Base-by-base conservation (phyloP, 768 basidiomycete species). In the Porpolomopsis calyptriformis region DNA sequence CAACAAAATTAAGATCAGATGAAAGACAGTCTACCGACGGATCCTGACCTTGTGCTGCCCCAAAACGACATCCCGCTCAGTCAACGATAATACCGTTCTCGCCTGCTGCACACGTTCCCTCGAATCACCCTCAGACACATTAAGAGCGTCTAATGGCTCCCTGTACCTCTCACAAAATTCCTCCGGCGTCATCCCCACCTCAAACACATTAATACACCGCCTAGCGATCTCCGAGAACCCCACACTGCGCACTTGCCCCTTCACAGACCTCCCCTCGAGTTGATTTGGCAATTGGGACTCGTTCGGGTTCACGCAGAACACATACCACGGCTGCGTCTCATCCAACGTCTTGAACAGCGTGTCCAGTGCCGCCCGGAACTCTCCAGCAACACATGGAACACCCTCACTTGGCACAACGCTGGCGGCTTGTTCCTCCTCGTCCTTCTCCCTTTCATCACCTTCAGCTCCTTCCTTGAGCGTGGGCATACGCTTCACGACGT, bases 211-310 rank as follows among this genome's bases (percentile, higher is more conserved):
- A 25, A 69, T 69, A 46, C 71, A 76, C 39, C 85, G 64, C 57
- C 72, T 76, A 4, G 85, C 77, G 50, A 97, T 74, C 64, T 90
- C 87, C 2, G 81, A 65, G 54, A 98, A 56, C 0, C 91, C 88
- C 20, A 82, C 57, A 46, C 85, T 84, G 41, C 86, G 73, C 29
- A 98, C 82, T 64, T 98, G 94, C 0, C 87, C 86, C 61, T 92
- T 94, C 40, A 97, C 84, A 33, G 84, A 82, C 37, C 92, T 72
- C 9, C 88, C 86, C 67, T 98, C 94, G 43, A 97, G 68, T 60
- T 97, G 93, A 59, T 91, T 89, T 31, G 93, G 91, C 16, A 97
- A 66, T 58, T 94, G 94, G 20, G 89, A 82, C 65, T 97, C 92
- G 58, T 98, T 99, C 3, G 93, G 91, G 60, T 86, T 91, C 54